These are phyloP conservation scores for Scutellaria baicalensis DNA, from an alignment of 257 asterid species.

Conservation along the genomic window DNA sequence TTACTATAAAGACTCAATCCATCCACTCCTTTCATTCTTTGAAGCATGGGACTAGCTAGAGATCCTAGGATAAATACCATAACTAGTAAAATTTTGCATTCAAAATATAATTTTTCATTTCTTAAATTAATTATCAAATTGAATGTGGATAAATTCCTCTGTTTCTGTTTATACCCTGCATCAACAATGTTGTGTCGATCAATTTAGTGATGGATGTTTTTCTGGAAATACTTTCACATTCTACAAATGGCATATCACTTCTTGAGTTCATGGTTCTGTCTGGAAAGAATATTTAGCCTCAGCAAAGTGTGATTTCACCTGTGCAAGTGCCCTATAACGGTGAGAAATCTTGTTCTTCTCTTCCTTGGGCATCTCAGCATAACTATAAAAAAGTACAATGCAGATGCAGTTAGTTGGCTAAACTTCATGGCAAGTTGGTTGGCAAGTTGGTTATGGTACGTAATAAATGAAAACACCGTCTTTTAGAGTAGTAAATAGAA, in stretches of 20 bases:
- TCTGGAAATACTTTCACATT: background rate
- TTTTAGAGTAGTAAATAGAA: background rate
- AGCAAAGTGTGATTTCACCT: conserved; percentile 74
- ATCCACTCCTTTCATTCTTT: background rate
- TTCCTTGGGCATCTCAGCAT: conserved; percentile 93
- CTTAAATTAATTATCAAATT: background rate
- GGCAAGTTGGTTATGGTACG: background rate
- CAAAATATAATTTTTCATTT: background rate
- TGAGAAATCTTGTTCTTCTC: conserved; percentile 87
- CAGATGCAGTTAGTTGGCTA: background rate
- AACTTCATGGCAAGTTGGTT: background rate
- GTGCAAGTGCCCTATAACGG: conserved; percentile 73
- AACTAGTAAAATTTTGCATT: background rate
- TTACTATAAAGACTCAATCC: background rate
- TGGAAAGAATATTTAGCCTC: conserved; percentile 65
- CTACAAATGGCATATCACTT: conserved; percentile 1
- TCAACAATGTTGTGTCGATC: background rate
- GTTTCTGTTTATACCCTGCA: background rate
- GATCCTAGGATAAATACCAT: background rate
- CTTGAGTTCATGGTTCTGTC: conserved; percentile 20
- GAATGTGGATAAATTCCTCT: background rate
- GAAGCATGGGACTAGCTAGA: background rate
- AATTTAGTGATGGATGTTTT: background rate
- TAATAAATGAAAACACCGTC: background rate
- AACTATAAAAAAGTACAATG: conserved; percentile 37